Base-by-base conservation (phyloP, 345 rosid species). In the Lepidium aucheri region DNA sequence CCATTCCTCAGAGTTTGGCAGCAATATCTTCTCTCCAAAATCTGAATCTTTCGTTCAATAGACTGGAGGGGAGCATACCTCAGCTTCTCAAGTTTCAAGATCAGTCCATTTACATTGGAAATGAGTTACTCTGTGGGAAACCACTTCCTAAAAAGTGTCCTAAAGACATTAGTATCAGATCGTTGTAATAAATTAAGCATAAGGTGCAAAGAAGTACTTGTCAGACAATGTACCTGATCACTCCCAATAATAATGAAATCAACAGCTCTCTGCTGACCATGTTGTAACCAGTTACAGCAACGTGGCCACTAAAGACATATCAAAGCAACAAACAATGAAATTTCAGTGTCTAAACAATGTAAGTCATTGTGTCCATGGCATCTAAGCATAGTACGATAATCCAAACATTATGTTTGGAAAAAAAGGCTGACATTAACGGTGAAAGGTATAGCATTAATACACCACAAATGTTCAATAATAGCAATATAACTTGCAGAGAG, bases 11-110 rank as follows among this genome's bases (percentile, higher is more conserved):
- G 53, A 73, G 75, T 65, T 68, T 82, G 59, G 66, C 73, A n/a
- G 52, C 63, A 12, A 65, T 85, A 67, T 28, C 71, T 44, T 61
- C 74, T 24, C 62, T 85, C 51, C 57, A 56, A 20, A 60, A 43
- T 26, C 47, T 87, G 53, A 76, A 83, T 65, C 74, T 85, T 65
- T 85, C 86, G 0, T 77, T n/a, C 70, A 85, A 80, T 73, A 68
- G 74, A 40, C 54, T 82, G n/a, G 63, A 70, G 8, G 88, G 88
- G 20, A 67, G 65, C 4, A 83, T 85, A 33, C 94, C 86, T 1
- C 46, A 56, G 17, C 60, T 58, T 10, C 75, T 53, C 4, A 77
- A 60, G 50, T 82, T 82, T 47, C 41, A 75, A 9, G 78, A 82
- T 63, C 72, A 78, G 5, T 77, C 81, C 50, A 73, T 78, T 61